Conservation (phyloP, 1,139 yeast genomes). For the Suhomyces panamericanus region DNA sequence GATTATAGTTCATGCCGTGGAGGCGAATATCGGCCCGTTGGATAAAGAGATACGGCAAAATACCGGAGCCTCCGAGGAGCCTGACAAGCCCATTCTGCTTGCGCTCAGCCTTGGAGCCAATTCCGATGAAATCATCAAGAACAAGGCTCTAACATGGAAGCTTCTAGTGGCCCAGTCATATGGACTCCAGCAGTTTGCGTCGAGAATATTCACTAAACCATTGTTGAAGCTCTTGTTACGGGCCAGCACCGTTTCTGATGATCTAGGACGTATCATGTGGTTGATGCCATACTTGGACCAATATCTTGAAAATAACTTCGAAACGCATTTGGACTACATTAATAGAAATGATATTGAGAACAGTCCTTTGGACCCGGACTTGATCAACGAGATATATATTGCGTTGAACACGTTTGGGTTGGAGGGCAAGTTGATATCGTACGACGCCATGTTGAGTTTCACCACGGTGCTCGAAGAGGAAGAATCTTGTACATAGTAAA, state of each 20-base stretch:
- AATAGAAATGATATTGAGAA: constrained; percentile 8
- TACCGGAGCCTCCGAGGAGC: constrained; percentile 1
- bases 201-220: constrained; percentile 26
- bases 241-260: constrained; percentile 31
- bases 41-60: too few relatives aligned
- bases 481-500: too few relatives aligned
- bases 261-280: constrained; percentile 43
- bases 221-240: constrained; percentile 28
- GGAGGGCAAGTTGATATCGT: constrained; percentile 19
- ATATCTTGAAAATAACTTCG: constrained; percentile 19
- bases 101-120: constrained; percentile 21
- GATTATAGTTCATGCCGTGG: constrained; percentile 31
- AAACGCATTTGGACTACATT: constrained; percentile 10
- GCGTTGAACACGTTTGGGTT: constrained; percentile 18
- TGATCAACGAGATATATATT: constrained; percentile 14
- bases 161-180: constrained; percentile 18
- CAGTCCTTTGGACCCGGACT: constrained; percentile 14
- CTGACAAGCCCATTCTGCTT: constrained; percentile 11
- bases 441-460: constrained; percentile 12
- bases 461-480: constrained; percentile 4
- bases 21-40: constrained; percentile 4
- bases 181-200: constrained; percentile 16
- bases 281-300: constrained; percentile 38
- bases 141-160: constrained; percentile 6
- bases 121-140: constrained; percentile 6